Percentiles rank a stretch among this genome's conserved stretches.
phyloP scores from a whole-genome alignment of 257 asterid species.

The Anisodus tanguticus region DNA sequence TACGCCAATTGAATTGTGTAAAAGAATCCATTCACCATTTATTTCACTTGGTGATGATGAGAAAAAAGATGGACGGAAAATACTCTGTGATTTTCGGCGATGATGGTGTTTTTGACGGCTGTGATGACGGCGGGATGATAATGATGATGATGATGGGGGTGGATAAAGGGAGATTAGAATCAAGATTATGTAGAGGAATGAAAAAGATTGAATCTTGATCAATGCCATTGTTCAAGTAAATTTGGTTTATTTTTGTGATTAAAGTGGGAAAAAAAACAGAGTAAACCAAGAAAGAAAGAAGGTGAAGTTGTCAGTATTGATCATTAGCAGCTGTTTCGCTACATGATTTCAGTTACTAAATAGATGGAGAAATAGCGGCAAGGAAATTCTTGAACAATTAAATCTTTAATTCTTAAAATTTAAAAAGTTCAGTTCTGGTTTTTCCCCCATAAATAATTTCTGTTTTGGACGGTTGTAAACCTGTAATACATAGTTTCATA shows the following conservation, averaged over 20 bases:
- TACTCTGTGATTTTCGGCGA: not conserved
- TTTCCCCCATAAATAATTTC: too few relatives aligned
- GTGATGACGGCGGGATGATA: not conserved
- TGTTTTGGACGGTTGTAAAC: too few relatives aligned
- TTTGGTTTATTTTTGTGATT: not conserved
- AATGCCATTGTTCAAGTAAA: not conserved
- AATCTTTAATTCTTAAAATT: not conserved
- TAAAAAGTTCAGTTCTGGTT: not conserved
- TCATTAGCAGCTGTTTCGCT: not conserved
- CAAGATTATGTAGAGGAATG: slow-evolving; percentile 12
- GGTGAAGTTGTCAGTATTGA: not conserved
- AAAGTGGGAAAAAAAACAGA: not conserved
- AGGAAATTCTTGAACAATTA: not conserved
- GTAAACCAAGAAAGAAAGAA: not conserved
- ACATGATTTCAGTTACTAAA: slow-evolving; percentile 3
- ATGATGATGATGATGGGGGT: not conserved
- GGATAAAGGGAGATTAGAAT: not conserved
- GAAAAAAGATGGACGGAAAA: not conserved
- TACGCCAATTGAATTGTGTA: slow-evolving; percentile 52
- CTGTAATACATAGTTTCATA: too few relatives aligned
- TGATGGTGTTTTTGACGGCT: not conserved
- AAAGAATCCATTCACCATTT: slow-evolving; percentile 50
- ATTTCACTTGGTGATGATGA: not conserved
- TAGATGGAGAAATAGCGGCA: not conserved
- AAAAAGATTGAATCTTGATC: slow-evolving; percentile 26